Base-by-base conservation (phyloP, 441 rosid genomes). In the Melastoma candidum region DNA sequence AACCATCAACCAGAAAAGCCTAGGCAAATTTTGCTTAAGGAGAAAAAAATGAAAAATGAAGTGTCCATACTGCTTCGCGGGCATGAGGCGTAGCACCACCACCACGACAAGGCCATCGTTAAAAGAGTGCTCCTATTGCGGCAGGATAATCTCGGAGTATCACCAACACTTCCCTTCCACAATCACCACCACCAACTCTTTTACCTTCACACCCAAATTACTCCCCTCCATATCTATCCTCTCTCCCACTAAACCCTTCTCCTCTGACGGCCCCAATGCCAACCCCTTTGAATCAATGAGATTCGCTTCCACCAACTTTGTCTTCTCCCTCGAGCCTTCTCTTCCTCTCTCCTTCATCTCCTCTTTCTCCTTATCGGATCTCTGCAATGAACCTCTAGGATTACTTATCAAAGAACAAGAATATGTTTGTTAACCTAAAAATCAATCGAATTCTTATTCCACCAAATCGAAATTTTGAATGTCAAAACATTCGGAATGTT, bases 251-350 rank as follows among this genome's bases (percentile, higher is more conserved):
- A 68, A 56, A 68, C 46, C 46, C 74, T 55, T 12, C 48, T 48
- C 61, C 67, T 49, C 48, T 24, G 47, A 54, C 56, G 70, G 44
- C 49, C 62, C 76, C 56, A 86, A 82, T 1, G 87, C 76, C 5
- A 95, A 90, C 60, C 96, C 98, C 6, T 90, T 90, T 64, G 83
- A 85, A 58, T 80, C 80, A 12, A 80, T 88, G 0, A 95, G 96
- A 17, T 87, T 87, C 76, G 79, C 86, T 59, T 84, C 97, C 44
- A 83, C 94, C 45, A 86, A 86, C 76, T 86, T 95, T 45, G 68
- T 95, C 17, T 82, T 85, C 83, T 84, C 95, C 12, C 80, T 90
- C 1, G 95, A 84, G 67, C 81, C 83, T 4, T 75, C 12, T 44
- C 95, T 12, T 44, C 95, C 95, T 0, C 73, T 86, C 74, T 87